Evolutionary conservation across 768 basidiomycete genomes (phyloP).

Genomic region (Termitomyces sp.): DNA sequence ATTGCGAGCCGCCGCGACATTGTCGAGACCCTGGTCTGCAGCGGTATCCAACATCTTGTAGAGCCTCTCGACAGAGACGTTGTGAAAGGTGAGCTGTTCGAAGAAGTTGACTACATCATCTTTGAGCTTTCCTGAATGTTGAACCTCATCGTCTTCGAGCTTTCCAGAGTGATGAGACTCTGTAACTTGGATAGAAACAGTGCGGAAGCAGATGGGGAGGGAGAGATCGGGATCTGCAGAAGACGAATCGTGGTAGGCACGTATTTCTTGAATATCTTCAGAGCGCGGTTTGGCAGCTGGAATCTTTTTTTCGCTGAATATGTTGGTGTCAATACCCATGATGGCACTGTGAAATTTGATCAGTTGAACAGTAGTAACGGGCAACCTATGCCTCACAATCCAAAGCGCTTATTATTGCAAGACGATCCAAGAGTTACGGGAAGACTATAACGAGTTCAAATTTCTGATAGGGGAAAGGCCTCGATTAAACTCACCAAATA

Average conservation of each 20-base stretch:
- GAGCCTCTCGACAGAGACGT: constrained; percentile 5
- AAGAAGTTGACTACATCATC: constrained; percentile 3
- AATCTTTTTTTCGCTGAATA: not conserved
- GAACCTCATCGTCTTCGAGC: not conserved
- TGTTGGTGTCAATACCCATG: not conserved
- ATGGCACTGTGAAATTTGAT: not conserved
- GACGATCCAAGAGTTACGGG: not conserved
- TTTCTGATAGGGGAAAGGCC: too few relatives aligned
- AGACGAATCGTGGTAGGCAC: not conserved
- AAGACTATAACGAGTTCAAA: not conserved
- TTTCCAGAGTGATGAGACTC: not conserved
- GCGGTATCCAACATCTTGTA: constrained; percentile 5
- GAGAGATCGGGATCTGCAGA: not conserved
- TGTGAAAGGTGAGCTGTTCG: constrained; percentile 8
- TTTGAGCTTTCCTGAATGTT: not conserved
- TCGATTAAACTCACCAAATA: not conserved
- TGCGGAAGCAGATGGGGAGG: constrained; percentile 13
- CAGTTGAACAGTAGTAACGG: not conserved
- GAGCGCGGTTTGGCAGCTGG: not conserved
- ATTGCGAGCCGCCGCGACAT: constrained; percentile 1
- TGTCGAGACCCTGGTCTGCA: constrained; percentile 9
- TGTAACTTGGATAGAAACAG: constrained; percentile 14
- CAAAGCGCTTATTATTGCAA: too few relatives aligned
- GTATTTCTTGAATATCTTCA: not conserved
- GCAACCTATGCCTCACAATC: not conserved